Evolutionary conservation across 2,329 filamentous ascomycete species (phyloP).

Genomic region (Leptodontidium sp.): DNA sequence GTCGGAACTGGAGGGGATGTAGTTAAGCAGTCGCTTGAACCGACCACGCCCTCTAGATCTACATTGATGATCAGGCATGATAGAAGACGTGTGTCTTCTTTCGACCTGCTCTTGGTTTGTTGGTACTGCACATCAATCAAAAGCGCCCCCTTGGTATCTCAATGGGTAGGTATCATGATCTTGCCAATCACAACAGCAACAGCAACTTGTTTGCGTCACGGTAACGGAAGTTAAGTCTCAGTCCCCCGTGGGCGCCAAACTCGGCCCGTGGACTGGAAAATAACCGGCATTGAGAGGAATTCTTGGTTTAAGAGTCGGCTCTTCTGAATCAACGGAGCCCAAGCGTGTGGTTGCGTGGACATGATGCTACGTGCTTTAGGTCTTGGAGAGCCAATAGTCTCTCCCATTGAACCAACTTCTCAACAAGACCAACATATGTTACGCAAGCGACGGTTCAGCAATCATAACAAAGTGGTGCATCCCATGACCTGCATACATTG

Average conservation of each 20-base stretch:
- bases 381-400: neutral
- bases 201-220: neutral
- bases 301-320: neutral
- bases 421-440: conserved; percentile 1
- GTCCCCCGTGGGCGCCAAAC: neutral
- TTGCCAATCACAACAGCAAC: neutral
- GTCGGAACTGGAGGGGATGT: neutral
- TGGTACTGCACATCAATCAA: neutral
- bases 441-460: neutral
- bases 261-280: neutral
- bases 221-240: neutral
- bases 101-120: neutral
- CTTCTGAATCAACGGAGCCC: neutral
- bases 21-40: neutral
- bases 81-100: neutral
- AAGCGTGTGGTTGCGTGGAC: neutral
- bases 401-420: conserved; percentile 2
- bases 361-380: neutral
- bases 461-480: neutral
- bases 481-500: neutral
- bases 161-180: conserved; percentile 4
- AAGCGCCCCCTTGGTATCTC: neutral
- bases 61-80: neutral
- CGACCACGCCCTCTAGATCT: neutral
- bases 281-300: neutral